A percentile compares a stretch with the other conserved stretches of the same genome.
These are phyloP conservation scores for Dendrobium huoshanense DNA, from an alignment of 106 monocot genomes.

Conservation along the genomic window DNA sequence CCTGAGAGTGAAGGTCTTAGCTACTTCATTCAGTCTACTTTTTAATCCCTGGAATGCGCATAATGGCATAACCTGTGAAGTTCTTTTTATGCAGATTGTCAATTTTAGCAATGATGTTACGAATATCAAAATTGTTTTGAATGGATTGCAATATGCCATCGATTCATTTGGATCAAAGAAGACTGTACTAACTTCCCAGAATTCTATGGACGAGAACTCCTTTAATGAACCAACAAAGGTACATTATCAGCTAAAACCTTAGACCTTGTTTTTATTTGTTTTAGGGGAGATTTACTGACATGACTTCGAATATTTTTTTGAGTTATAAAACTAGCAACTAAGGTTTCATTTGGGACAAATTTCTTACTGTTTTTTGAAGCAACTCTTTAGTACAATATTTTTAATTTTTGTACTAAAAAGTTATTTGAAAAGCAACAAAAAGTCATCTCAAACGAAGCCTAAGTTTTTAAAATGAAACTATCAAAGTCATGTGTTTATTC, in stretches of 20 bases:
- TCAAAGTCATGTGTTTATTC: too few species aligned
- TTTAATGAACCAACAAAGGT: slow-evolving; percentile 77
- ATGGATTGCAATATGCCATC: slow-evolving; percentile 45
- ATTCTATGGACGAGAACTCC: slow-evolving; percentile 78
- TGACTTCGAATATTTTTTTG: too few species aligned
- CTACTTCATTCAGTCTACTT: background rate
- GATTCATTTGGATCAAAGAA: slow-evolving; percentile 39
- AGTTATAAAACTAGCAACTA: too few species aligned
- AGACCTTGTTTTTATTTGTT: too few species aligned
- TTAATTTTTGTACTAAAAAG: too few species aligned
- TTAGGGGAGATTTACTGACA: too few species aligned
- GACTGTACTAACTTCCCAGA: slow-evolving; percentile 51
- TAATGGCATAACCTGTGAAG: background rate
- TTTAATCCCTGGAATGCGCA: background rate
- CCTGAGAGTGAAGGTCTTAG: slow-evolving; percentile 74
- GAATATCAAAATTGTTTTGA: slow-evolving; percentile 48
- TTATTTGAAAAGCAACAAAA: too few species aligned
- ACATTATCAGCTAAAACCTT: background rate
- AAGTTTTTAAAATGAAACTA: too few species aligned
- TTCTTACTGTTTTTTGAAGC: too few species aligned
- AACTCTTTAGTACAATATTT: too few species aligned
- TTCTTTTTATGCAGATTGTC: slow-evolving; percentile 46
- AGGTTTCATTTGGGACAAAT: too few species aligned
- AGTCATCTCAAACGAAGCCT: too few species aligned
- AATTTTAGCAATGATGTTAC: slow-evolving; percentile 64